Percentiles rank a stretch among this genome's conserved stretches.
These are phyloP conservation scores for Scorias spongiosa DNA, from an alignment of 2,329 filamentous ascomycete genomes.

Conservation along the genomic window DNA sequence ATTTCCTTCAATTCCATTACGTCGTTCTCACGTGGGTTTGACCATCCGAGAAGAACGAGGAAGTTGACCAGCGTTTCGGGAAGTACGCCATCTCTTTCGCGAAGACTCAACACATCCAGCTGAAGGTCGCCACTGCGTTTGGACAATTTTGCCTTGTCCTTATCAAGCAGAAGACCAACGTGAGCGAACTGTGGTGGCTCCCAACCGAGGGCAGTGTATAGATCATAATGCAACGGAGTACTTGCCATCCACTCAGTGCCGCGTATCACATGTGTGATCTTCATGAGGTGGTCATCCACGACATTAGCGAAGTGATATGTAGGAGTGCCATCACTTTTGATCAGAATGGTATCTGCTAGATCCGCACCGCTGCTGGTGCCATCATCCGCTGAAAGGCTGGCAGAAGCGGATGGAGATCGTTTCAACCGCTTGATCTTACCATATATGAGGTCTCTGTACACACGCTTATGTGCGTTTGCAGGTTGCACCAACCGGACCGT, in stretches of 20 bases:
- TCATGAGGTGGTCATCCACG: constrained; percentile 88
- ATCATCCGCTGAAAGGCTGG: constrained; percentile 5
- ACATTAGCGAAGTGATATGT: constrained; percentile 98
- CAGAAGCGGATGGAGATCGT: constrained; percentile 11
- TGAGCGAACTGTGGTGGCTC: constrained; percentile 33
- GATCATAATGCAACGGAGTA: constrained; percentile 59
- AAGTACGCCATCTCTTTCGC: constrained; percentile 42
- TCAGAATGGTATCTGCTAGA: constrained; percentile 71
- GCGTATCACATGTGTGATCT: constrained; percentile 88
- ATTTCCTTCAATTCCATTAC: constrained; percentile 58
- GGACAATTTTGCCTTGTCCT: constrained; percentile 42
- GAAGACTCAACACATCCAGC: constrained; percentile 43
- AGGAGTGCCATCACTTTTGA: constrained; percentile 83
- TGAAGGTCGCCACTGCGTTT: constrained; percentile 48
- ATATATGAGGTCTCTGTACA: constrained; percentile 66
- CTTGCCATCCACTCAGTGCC: constrained; percentile 95
- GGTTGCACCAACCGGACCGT: constrained; percentile 62
- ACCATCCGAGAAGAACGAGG: constrained; percentile 74
- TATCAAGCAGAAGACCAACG: constrained; percentile 33
- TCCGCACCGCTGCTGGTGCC: constrained; percentile 24
- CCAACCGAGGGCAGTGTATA: constrained; percentile 37
- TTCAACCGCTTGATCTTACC: constrained; percentile 40
- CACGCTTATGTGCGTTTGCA: constrained; percentile 38
- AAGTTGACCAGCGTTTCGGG: constrained; percentile 62
- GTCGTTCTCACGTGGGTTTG: constrained; percentile 51